A percentile compares a stretch with the other conserved stretches of the same genome.
These are phyloP conservation scores for Fusarium virguliforme DNA, from an alignment of 2,329 filamentous ascomycete genomes.

Conservation along the genomic window DNA sequence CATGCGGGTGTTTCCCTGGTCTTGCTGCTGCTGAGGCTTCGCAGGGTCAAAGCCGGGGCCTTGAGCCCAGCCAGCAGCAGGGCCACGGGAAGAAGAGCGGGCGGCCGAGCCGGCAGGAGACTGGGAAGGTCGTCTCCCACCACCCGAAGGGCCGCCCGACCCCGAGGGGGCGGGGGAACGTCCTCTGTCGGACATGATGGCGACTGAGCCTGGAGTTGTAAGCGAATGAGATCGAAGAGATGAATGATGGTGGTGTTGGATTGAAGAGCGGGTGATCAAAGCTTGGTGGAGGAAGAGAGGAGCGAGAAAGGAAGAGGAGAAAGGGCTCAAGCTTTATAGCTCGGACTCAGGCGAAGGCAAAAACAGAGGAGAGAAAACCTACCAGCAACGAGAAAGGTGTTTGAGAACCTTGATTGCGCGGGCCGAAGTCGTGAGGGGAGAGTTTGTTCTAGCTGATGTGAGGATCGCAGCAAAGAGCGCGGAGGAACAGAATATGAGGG, in stretches of 20 bases:
- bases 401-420: constrained; percentile 11
- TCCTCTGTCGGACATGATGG: constrained; percentile 56
- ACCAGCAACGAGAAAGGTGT: constrained; percentile 25
- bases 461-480: constrained; percentile 15
- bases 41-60: constrained; percentile 64
- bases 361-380: constrained; percentile 16
- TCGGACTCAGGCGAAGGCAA: not conserved
- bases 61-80: constrained; percentile 48
- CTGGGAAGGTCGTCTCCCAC: constrained; percentile 39
- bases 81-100: constrained; percentile 37
- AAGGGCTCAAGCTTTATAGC: constrained; percentile 19
- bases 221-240: constrained; percentile 9
- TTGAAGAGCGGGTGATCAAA: constrained; percentile 11
- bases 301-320: constrained; percentile 7
- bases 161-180: constrained; percentile 48
- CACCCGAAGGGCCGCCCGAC: constrained; percentile 34
- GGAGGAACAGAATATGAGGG: constrained; percentile 1
- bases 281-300: constrained; percentile 16
- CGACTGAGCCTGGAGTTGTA: constrained; percentile 22
- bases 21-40: constrained; percentile 50
- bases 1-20: constrained; percentile 64
- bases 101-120: constrained; percentile 43
- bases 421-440: not conserved
- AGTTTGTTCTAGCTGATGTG: constrained; percentile 29
- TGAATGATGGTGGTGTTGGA: not conserved